A percentile compares a stretch with the other conserved stretches of the same genome.
phyloP scores from a whole-genome alignment of 257 asterid species.

The Apocynum venetum region DNA sequence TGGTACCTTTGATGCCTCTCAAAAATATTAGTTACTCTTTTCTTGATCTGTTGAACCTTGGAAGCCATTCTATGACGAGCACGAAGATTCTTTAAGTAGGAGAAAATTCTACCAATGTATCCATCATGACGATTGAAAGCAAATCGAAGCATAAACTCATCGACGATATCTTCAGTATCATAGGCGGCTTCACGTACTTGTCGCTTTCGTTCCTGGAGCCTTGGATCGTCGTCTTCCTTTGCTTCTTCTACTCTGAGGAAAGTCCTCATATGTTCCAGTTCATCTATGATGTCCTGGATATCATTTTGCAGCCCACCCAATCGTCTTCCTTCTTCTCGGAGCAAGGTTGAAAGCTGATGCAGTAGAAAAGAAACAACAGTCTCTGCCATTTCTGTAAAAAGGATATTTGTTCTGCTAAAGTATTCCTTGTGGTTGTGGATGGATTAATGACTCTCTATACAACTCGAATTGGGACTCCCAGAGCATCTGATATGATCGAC shows the following conservation, averaged over 20 bases:
- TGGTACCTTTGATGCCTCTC: constrained; percentile 16
- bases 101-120: background rate
- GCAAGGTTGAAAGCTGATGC: constrained; percentile 12
- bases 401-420: too few relatives aligned
- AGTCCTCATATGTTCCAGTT: background rate
- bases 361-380: constrained; percentile 18
- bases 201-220: constrained; percentile 27
- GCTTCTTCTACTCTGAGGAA: constrained; percentile 36
- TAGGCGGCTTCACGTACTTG: constrained; percentile 38
- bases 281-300: constrained; percentile 19
- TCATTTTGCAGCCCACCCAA: constrained; percentile 18
- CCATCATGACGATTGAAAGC: constrained; percentile 1
- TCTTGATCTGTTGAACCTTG: constrained; percentile 7
- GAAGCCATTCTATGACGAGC: constrained; percentile 21
- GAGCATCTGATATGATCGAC: constrained; percentile 39
- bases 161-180: constrained; percentile 37
- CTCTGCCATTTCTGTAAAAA: constrained; percentile 26
- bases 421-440: too few relatives aligned
- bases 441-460: constrained; percentile 30
- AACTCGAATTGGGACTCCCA: constrained; percentile 83
- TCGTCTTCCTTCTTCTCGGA: background rate
- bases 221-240: background rate
- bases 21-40: constrained; percentile 7
- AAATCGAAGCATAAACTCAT: constrained; percentile 12
- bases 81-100: constrained; percentile 2